phyloP scores from a whole-genome alignment of 225 moss, liverwort and hornwort genomes.

The Physcomitrellopsis africana region DNA sequence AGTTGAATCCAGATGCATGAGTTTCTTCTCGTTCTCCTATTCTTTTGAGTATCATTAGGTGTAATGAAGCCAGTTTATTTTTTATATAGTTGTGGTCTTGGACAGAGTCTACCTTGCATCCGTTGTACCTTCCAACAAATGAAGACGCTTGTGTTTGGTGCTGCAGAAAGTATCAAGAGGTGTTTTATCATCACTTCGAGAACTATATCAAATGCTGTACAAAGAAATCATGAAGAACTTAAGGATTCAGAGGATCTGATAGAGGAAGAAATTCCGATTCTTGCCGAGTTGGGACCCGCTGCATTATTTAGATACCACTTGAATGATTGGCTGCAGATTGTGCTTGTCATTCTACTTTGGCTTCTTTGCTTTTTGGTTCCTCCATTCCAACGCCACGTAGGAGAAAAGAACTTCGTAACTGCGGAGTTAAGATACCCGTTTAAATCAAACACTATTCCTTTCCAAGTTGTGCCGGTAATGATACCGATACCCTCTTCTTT shows the following conservation, averaged over 20 bases:
- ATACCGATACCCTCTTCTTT: not conserved
- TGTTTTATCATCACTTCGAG: constrained; percentile 24
- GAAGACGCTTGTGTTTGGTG: constrained; percentile 1
- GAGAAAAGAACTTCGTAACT: constrained; percentile 44
- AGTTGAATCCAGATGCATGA: not conserved
- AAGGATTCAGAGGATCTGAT: constrained; percentile 28
- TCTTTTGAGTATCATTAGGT: not conserved
- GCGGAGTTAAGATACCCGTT: constrained; percentile 53
- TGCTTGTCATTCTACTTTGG: constrained; percentile 44
- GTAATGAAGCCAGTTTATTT: not conserved
- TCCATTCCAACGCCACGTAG: constrained; percentile 55
- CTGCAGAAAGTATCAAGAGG: constrained; percentile 42
- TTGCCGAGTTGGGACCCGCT: constrained; percentile 34
- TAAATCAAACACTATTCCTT: constrained; percentile 54
- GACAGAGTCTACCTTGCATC: not conserved
- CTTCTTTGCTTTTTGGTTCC: constrained; percentile 45
- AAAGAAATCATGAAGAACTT: constrained; percentile 23
- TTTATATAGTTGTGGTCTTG: not conserved
- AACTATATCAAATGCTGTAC: constrained; percentile 7
- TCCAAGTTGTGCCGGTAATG: constrained; percentile 60
- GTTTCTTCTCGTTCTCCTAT: not conserved
- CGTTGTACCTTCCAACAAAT: not conserved
- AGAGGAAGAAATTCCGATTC: constrained; percentile 22
- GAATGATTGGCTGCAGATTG: constrained; percentile 59
- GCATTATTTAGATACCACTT: constrained; percentile 55